Evolutionary conservation across 1,284 basidiomycete species (phyloP).

Genomic region (Puccinia coronata): DNA sequence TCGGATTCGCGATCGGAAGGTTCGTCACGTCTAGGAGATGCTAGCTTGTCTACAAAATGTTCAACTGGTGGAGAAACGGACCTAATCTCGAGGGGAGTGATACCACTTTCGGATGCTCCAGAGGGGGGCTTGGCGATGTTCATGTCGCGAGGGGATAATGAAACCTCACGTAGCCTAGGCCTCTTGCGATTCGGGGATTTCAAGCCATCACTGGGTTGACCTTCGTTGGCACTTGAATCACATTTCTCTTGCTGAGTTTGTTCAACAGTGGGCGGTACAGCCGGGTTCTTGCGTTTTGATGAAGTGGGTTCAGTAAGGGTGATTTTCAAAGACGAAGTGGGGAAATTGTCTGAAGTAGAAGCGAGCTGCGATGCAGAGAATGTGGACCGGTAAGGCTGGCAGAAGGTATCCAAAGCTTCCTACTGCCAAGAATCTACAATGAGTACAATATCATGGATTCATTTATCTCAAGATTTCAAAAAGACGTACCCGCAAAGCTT

Average conservation of each 20-base stretch:
- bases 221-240: constrained; percentile 11
- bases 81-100: background rate
- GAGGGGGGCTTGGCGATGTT: background rate
- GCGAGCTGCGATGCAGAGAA: constrained; percentile 61
- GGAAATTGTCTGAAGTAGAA: constrained; percentile 3
- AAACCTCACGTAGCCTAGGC: background rate
- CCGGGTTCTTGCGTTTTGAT: constrained; percentile 22
- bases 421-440: constrained; percentile 54
- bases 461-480: background rate
- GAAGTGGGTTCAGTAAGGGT: constrained; percentile 27
- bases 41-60: background rate
- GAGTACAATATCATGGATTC: constrained; percentile 22
- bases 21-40: background rate
- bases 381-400: constrained; percentile 70
- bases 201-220: constrained; percentile 4
- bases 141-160: background rate
- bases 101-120: background rate
- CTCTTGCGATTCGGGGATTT: background rate
- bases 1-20: background rate
- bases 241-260: background rate
- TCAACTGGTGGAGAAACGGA: background rate
- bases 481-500: constrained; percentile 70
- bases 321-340: constrained; percentile 6
- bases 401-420: constrained; percentile 67
- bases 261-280: background rate